These are phyloP conservation scores for Ricinus communis DNA, from an alignment of 345 rosid species.

Conservation along the genomic window DNA sequence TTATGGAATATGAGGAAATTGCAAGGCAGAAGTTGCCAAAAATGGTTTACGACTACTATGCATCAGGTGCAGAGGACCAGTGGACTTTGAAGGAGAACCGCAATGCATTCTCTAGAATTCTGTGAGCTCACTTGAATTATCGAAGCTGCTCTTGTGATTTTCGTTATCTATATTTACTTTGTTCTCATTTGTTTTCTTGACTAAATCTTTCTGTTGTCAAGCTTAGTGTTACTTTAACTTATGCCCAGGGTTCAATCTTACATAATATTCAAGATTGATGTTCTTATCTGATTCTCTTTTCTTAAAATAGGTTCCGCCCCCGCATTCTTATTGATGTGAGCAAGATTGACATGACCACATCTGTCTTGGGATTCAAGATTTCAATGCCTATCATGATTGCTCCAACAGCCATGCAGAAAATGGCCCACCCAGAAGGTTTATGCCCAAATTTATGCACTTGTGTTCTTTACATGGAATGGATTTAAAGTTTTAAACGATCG, in stretches of 20 bases:
- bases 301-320: conserved; percentile 68
- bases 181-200: background rate
- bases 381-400: conserved; percentile 98
- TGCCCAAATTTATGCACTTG: background rate
- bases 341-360: conserved; percentile 72
- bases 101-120: conserved; percentile 80
- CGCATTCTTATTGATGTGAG: conserved; percentile 86
- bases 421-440: conserved; percentile 94
- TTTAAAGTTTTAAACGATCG: background rate
- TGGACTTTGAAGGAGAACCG: conserved; percentile 90
- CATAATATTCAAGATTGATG: background rate
- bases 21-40: conserved; percentile 89
- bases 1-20: conserved; percentile 75
- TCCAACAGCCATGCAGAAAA: conserved; percentile 96
- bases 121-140: conserved; percentile 42
- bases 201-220: background rate
- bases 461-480: background rate
- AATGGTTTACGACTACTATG: conserved; percentile 91
- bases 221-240: background rate
- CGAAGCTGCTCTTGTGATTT: background rate
- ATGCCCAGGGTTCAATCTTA: background rate
- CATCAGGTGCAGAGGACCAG: conserved; percentile 96
- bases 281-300: background rate
- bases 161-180: conserved; percentile 2
- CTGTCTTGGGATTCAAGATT: conserved; percentile 77